Percentiles rank a stretch among this genome's conserved stretches.
phyloP scores from a whole-genome alignment of 225 moss, liverwort and hornwort genomes.

The Anthoceros angustus region DNA sequence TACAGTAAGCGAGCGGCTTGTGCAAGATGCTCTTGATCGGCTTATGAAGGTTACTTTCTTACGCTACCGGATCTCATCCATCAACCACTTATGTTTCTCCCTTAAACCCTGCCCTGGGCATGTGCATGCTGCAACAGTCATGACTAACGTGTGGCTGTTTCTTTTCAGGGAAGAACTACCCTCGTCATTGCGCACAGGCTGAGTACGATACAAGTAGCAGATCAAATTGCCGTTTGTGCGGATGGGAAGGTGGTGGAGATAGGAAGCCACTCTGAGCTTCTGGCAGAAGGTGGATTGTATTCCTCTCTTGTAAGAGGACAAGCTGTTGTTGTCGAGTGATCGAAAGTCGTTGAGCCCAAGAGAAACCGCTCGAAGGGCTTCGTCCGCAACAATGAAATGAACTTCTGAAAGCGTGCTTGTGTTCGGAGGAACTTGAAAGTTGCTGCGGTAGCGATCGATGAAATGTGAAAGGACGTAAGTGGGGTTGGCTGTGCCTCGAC shows the following conservation, averaged over 20 bases:
- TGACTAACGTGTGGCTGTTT: not conserved
- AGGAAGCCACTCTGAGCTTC: conserved; percentile 69
- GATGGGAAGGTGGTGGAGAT: conserved; percentile 54
- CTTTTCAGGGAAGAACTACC: conserved; percentile 77
- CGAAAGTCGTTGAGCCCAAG: no score
- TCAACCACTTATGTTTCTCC: not conserved
- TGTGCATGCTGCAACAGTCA: not conserved
- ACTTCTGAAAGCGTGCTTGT: no score
- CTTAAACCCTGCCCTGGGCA: not conserved
- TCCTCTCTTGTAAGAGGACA: conserved; percentile 72
- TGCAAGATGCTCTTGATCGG: conserved; percentile 71
- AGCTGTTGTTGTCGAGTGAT: conserved; percentile 67
- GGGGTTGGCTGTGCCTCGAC: no score
- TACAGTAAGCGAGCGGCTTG: conserved; percentile 91
- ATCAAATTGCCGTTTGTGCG: conserved; percentile 79
- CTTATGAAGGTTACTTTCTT: conserved; percentile 59
- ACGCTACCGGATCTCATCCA: not conserved
- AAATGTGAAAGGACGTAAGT: no score
- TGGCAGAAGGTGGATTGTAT: conserved; percentile 52
- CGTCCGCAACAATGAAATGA: no score
- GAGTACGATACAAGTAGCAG: conserved; percentile 83
- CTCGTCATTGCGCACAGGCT: conserved; percentile 91
- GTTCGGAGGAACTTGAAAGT: no score
- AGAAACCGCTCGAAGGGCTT: no score
- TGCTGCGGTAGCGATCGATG: no score